These are phyloP conservation scores for Helminthosporium solani DNA, from an alignment of 2,329 filamentous ascomycete species.

Conservation along the genomic window DNA sequence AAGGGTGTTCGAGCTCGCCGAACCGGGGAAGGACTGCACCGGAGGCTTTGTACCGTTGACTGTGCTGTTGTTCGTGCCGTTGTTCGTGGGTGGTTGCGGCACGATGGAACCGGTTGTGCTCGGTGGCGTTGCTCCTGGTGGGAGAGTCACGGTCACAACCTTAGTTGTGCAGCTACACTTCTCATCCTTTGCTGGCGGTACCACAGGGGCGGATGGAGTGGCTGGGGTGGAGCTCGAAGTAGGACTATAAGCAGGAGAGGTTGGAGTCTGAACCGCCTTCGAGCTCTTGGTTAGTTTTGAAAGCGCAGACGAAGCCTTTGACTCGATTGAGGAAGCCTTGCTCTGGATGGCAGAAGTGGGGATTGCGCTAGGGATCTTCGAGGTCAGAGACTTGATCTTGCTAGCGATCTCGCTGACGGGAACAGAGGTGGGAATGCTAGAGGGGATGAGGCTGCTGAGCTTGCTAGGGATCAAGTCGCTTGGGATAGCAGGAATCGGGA, in stretches of 20 bases:
- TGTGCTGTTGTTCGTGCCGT: neutral
- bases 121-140: neutral
- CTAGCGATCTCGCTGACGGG: neutral
- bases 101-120: neutral
- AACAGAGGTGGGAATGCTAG: neutral
- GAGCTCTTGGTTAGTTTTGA: neutral
- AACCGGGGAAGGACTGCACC: neutral
- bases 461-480: neutral
- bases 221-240: neutral
- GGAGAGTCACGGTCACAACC: neutral
- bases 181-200: neutral
- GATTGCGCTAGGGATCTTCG: neutral
- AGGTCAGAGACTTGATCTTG: neutral
- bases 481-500: neutral
- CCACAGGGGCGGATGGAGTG: neutral
- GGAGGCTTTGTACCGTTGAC: neutral
- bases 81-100: neutral
- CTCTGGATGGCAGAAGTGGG: neutral
- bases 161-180: neutral
- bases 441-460: neutral
- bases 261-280: neutral
- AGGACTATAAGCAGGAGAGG: neutral
- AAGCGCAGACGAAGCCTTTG: neutral
- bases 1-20: neutral
- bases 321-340: neutral